These are phyloP conservation scores for Casaregolazyma lundiana DNA, from an alignment of 1,139 yeast genomes.

Conservation along the genomic window DNA sequence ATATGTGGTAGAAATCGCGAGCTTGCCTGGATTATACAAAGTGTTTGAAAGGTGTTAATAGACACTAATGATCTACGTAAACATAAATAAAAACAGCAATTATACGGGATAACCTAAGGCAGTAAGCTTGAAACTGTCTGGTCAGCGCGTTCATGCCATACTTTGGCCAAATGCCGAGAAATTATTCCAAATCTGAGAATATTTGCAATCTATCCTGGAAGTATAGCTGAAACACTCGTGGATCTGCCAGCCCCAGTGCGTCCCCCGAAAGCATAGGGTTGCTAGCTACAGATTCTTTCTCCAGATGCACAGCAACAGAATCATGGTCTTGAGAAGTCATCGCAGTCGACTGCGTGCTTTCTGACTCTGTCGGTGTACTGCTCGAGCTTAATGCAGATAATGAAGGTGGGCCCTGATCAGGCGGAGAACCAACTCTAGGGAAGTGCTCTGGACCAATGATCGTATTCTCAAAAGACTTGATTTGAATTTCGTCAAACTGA, in stretches of 20 bases:
- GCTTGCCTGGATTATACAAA: constrained; percentile 81
- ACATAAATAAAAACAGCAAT: constrained; percentile 5
- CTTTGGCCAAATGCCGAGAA: not conserved
- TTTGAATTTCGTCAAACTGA: constrained; percentile 28
- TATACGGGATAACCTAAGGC: no score
- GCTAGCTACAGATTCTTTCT: not conserved
- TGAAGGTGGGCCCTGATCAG: not conserved
- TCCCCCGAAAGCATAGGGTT: not conserved
- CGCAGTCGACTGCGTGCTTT: not conserved
- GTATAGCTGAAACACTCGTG: constrained; percentile 23
- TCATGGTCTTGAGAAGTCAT: constrained; percentile 2
- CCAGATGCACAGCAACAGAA: constrained; percentile 6
- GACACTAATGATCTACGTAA: constrained; percentile 5
- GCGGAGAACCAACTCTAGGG: constrained; percentile 14
- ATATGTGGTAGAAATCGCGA: constrained; percentile 80
- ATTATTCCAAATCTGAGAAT: constrained; percentile 16
- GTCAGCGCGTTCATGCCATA: no score
- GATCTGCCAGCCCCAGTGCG: constrained; percentile 14
- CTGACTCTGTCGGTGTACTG: constrained; percentile 1
- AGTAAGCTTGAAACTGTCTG: no score
- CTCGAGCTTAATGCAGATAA: not conserved
- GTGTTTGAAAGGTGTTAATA: constrained; percentile 87
- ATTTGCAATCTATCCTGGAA: constrained; percentile 29
- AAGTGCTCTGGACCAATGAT: constrained; percentile 20
- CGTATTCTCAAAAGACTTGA: constrained; percentile 22